phyloP scores from a whole-genome alignment of 2,329 filamentous ascomycete species.

The Nigrospora osmanthi region DNA sequence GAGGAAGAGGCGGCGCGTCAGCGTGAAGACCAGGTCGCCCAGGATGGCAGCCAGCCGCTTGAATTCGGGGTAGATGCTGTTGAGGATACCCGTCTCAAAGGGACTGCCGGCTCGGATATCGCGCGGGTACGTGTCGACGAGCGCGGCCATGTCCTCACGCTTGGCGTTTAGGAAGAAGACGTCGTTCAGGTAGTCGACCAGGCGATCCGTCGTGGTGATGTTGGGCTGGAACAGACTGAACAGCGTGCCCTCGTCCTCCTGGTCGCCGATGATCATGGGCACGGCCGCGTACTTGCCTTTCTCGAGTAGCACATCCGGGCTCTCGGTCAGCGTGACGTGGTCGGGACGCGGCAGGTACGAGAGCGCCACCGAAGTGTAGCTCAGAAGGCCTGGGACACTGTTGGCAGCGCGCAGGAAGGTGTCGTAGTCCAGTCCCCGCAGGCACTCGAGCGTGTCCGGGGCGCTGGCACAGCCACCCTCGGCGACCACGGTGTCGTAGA shows the following conservation, averaged over 20 bases:
- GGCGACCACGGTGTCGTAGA: conserved; percentile 55
- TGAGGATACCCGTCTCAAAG: conserved; percentile 60
- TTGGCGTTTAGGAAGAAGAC: conserved; percentile 54
- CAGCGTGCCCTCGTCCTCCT: conserved; percentile 74
- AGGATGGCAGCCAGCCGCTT: conserved; percentile 70
- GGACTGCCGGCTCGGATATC: conserved; percentile 55
- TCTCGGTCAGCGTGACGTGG: conserved; percentile 51
- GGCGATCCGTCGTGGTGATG: conserved; percentile 49
- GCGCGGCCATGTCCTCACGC: conserved; percentile 36
- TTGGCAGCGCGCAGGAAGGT: conserved; percentile 59
- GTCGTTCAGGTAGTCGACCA: conserved; percentile 53
- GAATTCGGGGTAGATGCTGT: conserved; percentile 69
- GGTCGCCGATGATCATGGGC: conserved; percentile 62
- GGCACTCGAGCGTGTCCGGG: conserved; percentile 54
- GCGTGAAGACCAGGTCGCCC: conserved; percentile 68
- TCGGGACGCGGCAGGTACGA: conserved; percentile 72
- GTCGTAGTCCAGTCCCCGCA: conserved; percentile 53
- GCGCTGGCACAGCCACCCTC: conserved; percentile 53
- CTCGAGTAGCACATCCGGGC: conserved; percentile 49
- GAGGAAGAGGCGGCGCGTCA: conserved; percentile 61
- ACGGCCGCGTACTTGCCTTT: conserved; percentile 49
- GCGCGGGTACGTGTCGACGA: conserved; percentile 58
- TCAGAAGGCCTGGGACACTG: conserved; percentile 60
- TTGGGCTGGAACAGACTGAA: conserved; percentile 65
- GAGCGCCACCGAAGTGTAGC: conserved; percentile 60